Conservation (phyloP, 768 basidiomycete genomes). For the Boletales sp. region DNA sequence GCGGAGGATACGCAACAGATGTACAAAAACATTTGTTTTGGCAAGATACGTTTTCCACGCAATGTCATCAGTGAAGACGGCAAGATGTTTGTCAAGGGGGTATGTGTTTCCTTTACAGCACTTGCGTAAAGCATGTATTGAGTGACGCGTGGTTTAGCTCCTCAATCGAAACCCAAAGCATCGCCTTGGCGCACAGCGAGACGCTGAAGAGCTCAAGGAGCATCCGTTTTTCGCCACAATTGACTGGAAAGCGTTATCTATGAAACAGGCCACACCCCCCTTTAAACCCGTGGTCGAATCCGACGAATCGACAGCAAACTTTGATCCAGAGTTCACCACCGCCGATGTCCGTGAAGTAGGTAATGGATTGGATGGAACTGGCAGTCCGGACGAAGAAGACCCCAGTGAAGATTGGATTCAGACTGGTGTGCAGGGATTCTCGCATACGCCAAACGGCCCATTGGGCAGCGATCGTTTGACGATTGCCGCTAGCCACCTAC, state of each 20-base stretch:
- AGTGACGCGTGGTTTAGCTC: constrained; percentile 50
- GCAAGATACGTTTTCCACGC: constrained; percentile 96
- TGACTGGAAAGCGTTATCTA: constrained; percentile 86
- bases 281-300: constrained; percentile 98
- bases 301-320: constrained; percentile 97
- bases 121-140: constrained; percentile 11
- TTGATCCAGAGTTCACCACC: constrained; percentile 95
- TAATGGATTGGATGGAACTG: constrained; percentile 45
- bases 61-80: constrained; percentile 97
- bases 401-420: constrained; percentile 59
- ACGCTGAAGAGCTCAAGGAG: constrained; percentile 91
- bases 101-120: constrained; percentile 42
- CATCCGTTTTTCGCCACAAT: constrained; percentile 91
- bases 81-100: constrained; percentile 98
- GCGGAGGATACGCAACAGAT: constrained; percentile 99
- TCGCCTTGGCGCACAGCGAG: constrained; percentile 86
- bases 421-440: constrained; percentile 29
- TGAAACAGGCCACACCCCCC: constrained; percentile 90
- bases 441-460: constrained; percentile 74
- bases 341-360: constrained; percentile 81
- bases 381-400: constrained; percentile 52
- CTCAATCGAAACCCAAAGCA: constrained; percentile 98
- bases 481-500: constrained; percentile 9
- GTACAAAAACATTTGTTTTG: constrained; percentile 99
- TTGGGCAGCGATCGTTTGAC: constrained; percentile 54